Conservation (phyloP, 768 basidiomycete genomes). For the Austroboletus festivus region DNA sequence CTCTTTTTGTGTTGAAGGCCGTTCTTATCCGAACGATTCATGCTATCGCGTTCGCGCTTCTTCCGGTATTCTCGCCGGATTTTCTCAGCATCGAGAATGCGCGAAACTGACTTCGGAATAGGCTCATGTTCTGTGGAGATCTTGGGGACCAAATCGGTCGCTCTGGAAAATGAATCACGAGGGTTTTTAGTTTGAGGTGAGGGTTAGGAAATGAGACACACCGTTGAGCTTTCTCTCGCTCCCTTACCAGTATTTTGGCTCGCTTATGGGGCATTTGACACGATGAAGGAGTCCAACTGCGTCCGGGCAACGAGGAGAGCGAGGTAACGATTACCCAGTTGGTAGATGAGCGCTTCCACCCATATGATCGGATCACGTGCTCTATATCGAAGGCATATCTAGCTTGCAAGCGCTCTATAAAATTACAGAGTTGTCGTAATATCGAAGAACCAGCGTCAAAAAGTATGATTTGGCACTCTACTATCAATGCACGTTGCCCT, state of each 20-base stretch:
- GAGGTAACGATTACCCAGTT: constrained; percentile 4
- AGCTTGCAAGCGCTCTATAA: neutral
- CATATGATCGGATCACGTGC: constrained; percentile 18
- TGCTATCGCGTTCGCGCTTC: constrained; percentile 37
- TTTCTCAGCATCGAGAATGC: constrained; percentile 60
- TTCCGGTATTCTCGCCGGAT: constrained; percentile 54
- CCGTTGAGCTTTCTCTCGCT: constrained; percentile 42
- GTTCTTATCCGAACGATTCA: constrained; percentile 26
- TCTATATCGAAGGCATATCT: constrained; percentile 5
- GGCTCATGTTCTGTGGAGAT: constrained; percentile 49
- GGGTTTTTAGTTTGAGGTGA: neutral
- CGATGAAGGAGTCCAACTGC: constrained; percentile 16
- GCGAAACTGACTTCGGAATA: constrained; percentile 65
- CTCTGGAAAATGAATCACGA: constrained; percentile 34
- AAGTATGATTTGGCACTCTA: constrained; percentile 1
- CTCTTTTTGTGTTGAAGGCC: constrained; percentile 27
- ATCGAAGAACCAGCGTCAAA: constrained; percentile 12
- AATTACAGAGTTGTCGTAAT: neutral
- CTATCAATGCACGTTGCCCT: constrained; percentile 43
- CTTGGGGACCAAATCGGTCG: constrained; percentile 47
- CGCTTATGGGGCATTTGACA: constrained; percentile 64
- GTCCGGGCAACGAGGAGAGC: constrained; percentile 1
- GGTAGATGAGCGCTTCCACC: too few species aligned
- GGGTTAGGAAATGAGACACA: constrained; percentile 18
- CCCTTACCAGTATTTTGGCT: constrained; percentile 50